phyloP scores from a whole-genome alignment of 805 yeast genomes.

The Candida sanyiensis region DNA sequence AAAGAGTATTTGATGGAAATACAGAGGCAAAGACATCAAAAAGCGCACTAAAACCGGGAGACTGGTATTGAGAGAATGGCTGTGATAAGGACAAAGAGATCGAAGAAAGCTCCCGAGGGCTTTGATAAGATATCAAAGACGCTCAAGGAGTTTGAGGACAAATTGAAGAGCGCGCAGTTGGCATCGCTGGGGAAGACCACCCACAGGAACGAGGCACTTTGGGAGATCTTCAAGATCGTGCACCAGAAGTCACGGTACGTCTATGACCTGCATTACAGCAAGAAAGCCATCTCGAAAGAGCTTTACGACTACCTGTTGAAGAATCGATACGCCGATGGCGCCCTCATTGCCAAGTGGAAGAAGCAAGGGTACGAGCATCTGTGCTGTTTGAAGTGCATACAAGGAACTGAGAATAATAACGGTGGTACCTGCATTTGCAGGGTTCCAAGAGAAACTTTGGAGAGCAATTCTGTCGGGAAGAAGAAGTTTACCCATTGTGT shows the following conservation, averaged over 20 bases:
- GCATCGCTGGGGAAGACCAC: constrained; percentile 35
- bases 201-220: constrained; percentile 49
- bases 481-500: constrained; percentile 50
- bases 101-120: constrained; percentile 64
- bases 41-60: no score
- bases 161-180: constrained; percentile 49
- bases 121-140: constrained; percentile 65
- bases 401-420: constrained; percentile 53
- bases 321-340: constrained; percentile 60
- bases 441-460: constrained; percentile 60
- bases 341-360: constrained; percentile 79
- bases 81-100: constrained; percentile 36
- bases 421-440: constrained; percentile 77
- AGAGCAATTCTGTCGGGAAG: constrained; percentile 26
- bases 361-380: constrained; percentile 80
- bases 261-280: constrained; percentile 65
- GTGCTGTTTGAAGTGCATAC: constrained; percentile 79
- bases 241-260: constrained; percentile 75
- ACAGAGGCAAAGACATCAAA: no score
- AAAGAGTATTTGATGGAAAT: no score
- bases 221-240: constrained; percentile 66
- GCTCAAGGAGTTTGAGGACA: constrained; percentile 48
- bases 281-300: constrained; percentile 59
- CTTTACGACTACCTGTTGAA: constrained; percentile 70
- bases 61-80: no score